Evolutionary conservation across 305 asterid genomes (phyloP).

Genomic region (Withania somnifera): DNA sequence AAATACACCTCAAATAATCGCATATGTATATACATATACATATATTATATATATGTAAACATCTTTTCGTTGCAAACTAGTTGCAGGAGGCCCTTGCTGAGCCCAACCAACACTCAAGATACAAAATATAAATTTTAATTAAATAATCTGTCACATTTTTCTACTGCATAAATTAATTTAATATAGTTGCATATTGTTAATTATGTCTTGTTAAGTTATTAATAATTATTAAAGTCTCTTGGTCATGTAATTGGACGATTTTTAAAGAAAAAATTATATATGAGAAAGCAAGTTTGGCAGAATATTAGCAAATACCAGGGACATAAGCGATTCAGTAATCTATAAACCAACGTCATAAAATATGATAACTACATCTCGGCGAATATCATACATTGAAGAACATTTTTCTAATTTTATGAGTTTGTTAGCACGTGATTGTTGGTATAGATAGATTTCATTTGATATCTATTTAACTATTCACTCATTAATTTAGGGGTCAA

Average conservation of each 20-base stretch:
- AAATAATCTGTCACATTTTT: not conserved
- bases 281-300: not conserved
- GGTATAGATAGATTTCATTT: too few relatives aligned
- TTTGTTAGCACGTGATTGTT: too few relatives aligned
- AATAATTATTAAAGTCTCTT: not conserved
- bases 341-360: not conserved
- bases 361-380: too few relatives aligned
- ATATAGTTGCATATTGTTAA: not conserved
- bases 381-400: too few relatives aligned
- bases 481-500: too few relatives aligned
- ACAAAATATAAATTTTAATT: not conserved
- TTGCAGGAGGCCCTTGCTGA: not conserved
- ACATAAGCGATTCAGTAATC: not conserved
- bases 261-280: not conserved
- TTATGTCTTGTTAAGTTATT: not conserved
- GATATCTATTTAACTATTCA: too few relatives aligned
- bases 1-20: not conserved
- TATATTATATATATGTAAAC: too few relatives aligned
- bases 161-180: not conserved
- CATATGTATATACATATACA: too few relatives aligned
- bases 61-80: too few relatives aligned
- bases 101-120: not conserved
- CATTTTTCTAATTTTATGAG: too few relatives aligned
- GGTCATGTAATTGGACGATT: not conserved
- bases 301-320: not conserved